Percentiles rank a stretch among this genome's conserved stretches.
These are phyloP conservation scores for Cryptomeria japonica DNA, from an alignment of 75 land plant genomes.

Conservation along the genomic window DNA sequence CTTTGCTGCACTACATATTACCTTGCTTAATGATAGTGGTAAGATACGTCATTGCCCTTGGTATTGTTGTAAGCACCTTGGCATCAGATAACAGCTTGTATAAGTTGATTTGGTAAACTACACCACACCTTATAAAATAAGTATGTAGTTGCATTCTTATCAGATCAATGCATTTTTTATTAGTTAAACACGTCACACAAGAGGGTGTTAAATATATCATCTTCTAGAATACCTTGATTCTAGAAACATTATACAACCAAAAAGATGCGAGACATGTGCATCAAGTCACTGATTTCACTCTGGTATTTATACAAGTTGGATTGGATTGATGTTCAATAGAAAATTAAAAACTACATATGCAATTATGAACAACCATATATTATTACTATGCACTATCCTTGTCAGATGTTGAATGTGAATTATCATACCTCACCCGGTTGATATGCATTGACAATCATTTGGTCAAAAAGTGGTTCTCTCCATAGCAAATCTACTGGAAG, in stretches of 20 bases:
- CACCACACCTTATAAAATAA: too few relatives aligned
- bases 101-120: too few relatives aligned
- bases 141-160: too few relatives aligned
- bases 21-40: too few relatives aligned
- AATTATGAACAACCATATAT: background rate
- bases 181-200: too few relatives aligned
- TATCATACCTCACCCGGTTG: constrained; percentile 90
- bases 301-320: background rate
- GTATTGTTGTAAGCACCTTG: too few relatives aligned
- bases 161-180: too few relatives aligned
- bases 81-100: too few relatives aligned
- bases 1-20: too few relatives aligned
- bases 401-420: constrained; percentile 4
- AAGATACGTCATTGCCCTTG: too few relatives aligned
- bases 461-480: constrained; percentile 92
- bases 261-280: background rate
- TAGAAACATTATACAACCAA: background rate
- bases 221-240: background rate
- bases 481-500: constrained; percentile 49
- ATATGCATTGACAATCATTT: constrained; percentile 84
- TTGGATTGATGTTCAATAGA: background rate
- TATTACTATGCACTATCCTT: background rate
- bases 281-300: background rate
- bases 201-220: too few relatives aligned
- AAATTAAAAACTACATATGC: background rate